Percentiles rank a stretch among this genome's conserved stretches.
These are phyloP conservation scores for Colletotrichum liriopes DNA, from an alignment of 2,329 filamentous ascomycete species.

Conservation along the genomic window DNA sequence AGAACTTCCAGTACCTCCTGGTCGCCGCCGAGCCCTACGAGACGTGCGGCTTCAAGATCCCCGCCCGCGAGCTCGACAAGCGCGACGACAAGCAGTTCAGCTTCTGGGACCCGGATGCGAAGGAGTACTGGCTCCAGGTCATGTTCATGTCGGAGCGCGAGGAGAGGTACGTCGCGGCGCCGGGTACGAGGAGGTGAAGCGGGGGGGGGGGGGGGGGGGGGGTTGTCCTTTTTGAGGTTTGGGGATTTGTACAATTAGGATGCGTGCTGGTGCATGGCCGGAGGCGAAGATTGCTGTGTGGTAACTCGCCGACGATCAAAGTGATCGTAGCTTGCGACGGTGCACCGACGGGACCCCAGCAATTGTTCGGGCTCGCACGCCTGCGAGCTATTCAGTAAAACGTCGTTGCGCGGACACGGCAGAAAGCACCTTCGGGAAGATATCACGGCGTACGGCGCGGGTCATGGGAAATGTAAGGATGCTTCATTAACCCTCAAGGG, in stretches of 20 bases:
- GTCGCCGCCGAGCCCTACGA: conserved; percentile 98
- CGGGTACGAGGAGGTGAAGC: conserved; percentile 67
- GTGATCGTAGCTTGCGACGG: not conserved
- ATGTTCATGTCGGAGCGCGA: conserved; percentile 99
- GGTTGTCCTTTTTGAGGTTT: not conserved
- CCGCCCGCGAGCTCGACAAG: conserved; percentile 92
- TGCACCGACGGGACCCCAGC: not conserved
- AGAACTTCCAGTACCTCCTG: conserved; percentile 93
- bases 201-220: no score
- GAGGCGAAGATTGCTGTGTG: not conserved
- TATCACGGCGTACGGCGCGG: conserved; percentile 34
- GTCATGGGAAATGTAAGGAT: conserved; percentile 22
- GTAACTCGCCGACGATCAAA: not conserved
- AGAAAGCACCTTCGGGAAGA: not conserved
- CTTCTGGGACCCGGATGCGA: conserved; percentile 95
- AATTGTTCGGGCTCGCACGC: no score
- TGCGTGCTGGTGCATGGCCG: not conserved
- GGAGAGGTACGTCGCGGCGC: conserved; percentile 83
- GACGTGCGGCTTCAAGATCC: conserved; percentile 96
- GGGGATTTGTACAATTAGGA: not conserved
- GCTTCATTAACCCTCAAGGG: not conserved
- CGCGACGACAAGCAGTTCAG: conserved; percentile 90
- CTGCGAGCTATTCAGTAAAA: not conserved
- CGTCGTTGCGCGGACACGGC: not conserved
- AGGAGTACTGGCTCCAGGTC: conserved; percentile 98